These are phyloP conservation scores for Trichoderma semiorbis DNA, from an alignment of 2,329 filamentous ascomycete species.

Conservation along the genomic window DNA sequence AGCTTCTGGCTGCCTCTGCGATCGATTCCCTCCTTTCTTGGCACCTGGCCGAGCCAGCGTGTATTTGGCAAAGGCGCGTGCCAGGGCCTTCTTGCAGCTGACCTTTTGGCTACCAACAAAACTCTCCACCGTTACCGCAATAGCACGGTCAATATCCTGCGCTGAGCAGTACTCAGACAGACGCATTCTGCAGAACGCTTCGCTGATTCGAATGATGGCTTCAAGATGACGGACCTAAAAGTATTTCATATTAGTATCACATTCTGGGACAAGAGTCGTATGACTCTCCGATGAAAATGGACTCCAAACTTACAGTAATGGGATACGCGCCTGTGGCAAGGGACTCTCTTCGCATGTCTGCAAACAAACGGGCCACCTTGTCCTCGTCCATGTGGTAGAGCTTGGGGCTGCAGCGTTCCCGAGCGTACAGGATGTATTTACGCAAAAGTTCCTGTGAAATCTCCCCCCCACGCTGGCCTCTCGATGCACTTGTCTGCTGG, in stretches of 20 bases:
- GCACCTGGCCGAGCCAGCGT: constrained; percentile 55
- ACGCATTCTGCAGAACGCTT: constrained; percentile 96
- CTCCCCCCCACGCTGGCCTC: constrained; percentile 49
- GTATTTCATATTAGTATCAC: constrained; percentile 5
- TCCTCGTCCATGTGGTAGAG: constrained; percentile 97
- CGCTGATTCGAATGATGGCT: constrained; percentile 92
- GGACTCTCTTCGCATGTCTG: constrained; percentile 92
- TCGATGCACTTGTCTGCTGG: constrained; percentile 26
- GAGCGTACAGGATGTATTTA: constrained; percentile 95
- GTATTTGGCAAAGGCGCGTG: constrained; percentile 95
- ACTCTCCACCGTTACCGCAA: constrained; percentile 92
- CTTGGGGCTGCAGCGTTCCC: constrained; percentile 85
- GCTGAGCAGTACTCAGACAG: constrained; percentile 91
- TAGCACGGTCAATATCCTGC: constrained; percentile 92
- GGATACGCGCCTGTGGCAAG: constrained; percentile 94
- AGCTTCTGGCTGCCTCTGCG: constrained; percentile 29
- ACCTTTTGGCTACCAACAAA: constrained; percentile 97
- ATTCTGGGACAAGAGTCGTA: neutral
- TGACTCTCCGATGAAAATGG: neutral
- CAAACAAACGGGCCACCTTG: constrained; percentile 89
- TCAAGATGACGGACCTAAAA: constrained; percentile 88
- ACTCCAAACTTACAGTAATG: constrained; percentile 72
- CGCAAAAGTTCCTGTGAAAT: constrained; percentile 87
- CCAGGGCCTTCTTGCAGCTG: constrained; percentile 93
- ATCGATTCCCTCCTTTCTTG: constrained; percentile 27